A percentile compares a stretch with the other conserved stretches of the same genome.
Conservation (phyloP, 2,329 filamentous ascomycete genomes). For the Ustulina deusta region DNA sequence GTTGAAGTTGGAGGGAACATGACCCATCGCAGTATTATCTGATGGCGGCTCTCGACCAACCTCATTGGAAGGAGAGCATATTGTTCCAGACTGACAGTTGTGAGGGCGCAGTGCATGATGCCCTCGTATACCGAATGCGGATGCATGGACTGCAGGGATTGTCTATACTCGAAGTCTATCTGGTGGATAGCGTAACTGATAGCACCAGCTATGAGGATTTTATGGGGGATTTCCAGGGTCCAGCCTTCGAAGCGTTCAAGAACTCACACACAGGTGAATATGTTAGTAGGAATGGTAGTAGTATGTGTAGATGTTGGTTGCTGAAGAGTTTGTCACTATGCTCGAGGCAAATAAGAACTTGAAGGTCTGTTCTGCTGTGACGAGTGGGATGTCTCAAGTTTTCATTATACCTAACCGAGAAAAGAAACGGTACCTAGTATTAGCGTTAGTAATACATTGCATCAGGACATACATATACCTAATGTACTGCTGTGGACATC, state of each 20-base stretch:
- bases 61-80: not conserved
- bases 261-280: not conserved
- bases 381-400: too few relatives aligned
- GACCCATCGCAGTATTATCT: not conserved
- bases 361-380: not conserved
- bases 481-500: too few relatives aligned
- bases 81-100: not conserved
- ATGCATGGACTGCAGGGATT: not conserved
- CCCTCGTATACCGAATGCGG: not conserved
- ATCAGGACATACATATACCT: too few relatives aligned
- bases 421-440: not conserved
- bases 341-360: not conserved
- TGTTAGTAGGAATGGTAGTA: not conserved
- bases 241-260: slow-evolving; percentile 2
- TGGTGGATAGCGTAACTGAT: not conserved
- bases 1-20: not conserved
- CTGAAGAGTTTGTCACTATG: not conserved
- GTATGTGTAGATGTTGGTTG: not conserved
- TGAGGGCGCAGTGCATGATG: not conserved
- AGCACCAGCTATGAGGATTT: not conserved
- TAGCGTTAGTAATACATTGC: too few relatives aligned
- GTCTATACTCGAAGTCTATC: not conserved
- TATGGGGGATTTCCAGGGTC: not conserved
- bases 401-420: too few relatives aligned
- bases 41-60: not conserved